Evolutionary conservation across 768 basidiomycete species (phyloP), one percentile per base, ranked within the genome.

Genomic region (Boletus sensibilis): DNA sequence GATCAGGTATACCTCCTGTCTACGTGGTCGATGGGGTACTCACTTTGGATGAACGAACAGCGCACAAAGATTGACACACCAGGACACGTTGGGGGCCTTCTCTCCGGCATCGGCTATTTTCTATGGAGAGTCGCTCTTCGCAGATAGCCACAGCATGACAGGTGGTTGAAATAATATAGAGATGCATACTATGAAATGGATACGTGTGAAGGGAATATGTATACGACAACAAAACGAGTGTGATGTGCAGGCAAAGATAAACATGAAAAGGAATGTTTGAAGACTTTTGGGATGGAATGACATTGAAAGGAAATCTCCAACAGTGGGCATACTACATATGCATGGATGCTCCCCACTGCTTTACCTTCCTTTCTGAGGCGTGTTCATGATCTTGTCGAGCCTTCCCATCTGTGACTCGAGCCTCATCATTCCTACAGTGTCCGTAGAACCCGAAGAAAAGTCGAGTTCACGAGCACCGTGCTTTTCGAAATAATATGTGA

Each of bases 401-500:
- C 91, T 80, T 57, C 82, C 79, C 77, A 94, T 88, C 73, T 92
- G 91, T 61, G 85, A 86, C 75, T 88, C 84, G 57, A 93, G 76
- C 63, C 83, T 87, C 49, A 86, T 83, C 66, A 88, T 78, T 31
- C 87, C 82, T 16, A 74, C 74, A 7, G 49, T 52, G 0, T 65
- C 72, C 10, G 75, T 74, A 38, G 68, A 68, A 5, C 68, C 69
- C 27, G 65, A 66, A 13, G 66, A 68, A 49, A 72, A 72, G 50
- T 71, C 69, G 49, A 70, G 62, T 42, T 82, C 88, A 21, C 92
- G 78, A 11, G 82, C 88, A 33, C 86, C 86, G 64, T 93, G 89
- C 69, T 93, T 94, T 70, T 93, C 92, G 61, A 94, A 94, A 54
- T 92, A 76, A 62, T 94, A 94, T 2, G 92, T 92, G 47, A 94